Evolutionary conservation across 345 rosid species (phyloP).

Genomic region (Eucalyptus globulus): DNA sequence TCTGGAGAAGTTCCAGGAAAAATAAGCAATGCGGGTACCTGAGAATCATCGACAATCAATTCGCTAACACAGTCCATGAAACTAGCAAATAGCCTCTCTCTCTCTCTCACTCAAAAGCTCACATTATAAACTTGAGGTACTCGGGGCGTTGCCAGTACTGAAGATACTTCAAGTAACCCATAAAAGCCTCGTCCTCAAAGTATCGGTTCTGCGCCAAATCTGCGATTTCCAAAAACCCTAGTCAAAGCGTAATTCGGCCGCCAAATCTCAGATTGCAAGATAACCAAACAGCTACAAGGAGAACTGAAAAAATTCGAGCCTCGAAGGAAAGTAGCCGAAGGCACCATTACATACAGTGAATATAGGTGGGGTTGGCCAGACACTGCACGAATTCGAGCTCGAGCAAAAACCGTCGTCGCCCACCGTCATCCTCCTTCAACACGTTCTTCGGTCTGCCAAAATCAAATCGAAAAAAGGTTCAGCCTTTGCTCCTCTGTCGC

Average conservation of each 20-base stretch:
- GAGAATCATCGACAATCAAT: conserved; percentile 5
- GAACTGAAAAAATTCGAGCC: neutral
- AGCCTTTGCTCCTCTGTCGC: neutral
- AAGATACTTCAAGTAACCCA: conserved; percentile 94
- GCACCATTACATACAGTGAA: conserved; percentile 49
- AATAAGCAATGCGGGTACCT: conserved; percentile 98
- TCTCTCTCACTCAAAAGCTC: conserved; percentile 5
- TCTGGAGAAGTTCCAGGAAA: conserved; percentile 95
- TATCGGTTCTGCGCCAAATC: conserved; percentile 99
- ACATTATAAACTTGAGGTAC: conserved; percentile 87
- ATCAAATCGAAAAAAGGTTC: neutral
- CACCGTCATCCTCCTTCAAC: conserved; percentile 90
- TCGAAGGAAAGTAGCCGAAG: neutral
- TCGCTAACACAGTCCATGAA: neutral
- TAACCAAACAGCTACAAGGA: neutral
- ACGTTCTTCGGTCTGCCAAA: conserved; percentile 32
- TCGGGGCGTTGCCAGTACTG: conserved; percentile 96
- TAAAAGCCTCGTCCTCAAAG: conserved; percentile 94
- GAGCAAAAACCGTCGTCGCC: conserved; percentile 74
- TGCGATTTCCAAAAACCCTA: neutral
- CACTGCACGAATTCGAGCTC: conserved; percentile 94
- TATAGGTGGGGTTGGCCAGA: conserved; percentile 95
- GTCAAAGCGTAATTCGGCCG: neutral
- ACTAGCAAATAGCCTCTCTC: neutral
- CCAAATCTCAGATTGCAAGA: neutral